Base-by-base conservation (phyloP, 257 asterid species). In the Apocynum venetum region DNA sequence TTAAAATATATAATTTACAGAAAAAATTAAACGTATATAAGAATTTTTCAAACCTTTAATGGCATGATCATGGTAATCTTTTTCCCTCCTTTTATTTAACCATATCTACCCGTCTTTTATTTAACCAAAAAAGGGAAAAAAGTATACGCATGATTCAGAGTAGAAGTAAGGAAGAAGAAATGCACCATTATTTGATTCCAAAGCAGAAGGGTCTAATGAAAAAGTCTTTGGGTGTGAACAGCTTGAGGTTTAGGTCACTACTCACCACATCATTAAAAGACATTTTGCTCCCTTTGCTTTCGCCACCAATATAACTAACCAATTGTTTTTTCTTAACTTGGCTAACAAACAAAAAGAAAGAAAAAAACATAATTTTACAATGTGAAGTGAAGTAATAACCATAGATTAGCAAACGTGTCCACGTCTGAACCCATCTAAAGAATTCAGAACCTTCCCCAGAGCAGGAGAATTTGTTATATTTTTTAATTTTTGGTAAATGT, bases 111-210 rank as follows among this genome's bases (percentile, higher is more conserved):
- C 19, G 8, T 20, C 36, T 35, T 31, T 0, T 10, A 35, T 15
- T 41, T 31, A 8, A 1, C 20, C 20, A n/a, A 8, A 40, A n/a
- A 35, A 15, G 1, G 17, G 8, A 7, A 72, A 35, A 49, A 53
- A 72, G 72, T 40, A 40, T 66, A 19, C 20, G 11, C 66, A 11
- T 2, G 67, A 61, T 35, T 36, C 67, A 43, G 60, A 48, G 19
- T 79, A 48, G 52, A 36, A 79, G 71, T 36, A 2, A 46, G 41
- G 74, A 61, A 65, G 75, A 79, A 52, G 82, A 4, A 17, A 65
- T 25, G 75, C 40, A 46, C 72, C 11, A 46, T 48, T 19, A 6
- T 66, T 68, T 17, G 61, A 56, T 19, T 41, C 40, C 36, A n/a
- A 55, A 68, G 8, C 38, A 36, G 66, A 46, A 25, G 31, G 31